Base-by-base conservation (phyloP, 306 rosid species). In the Dalbergia cultrata region DNA sequence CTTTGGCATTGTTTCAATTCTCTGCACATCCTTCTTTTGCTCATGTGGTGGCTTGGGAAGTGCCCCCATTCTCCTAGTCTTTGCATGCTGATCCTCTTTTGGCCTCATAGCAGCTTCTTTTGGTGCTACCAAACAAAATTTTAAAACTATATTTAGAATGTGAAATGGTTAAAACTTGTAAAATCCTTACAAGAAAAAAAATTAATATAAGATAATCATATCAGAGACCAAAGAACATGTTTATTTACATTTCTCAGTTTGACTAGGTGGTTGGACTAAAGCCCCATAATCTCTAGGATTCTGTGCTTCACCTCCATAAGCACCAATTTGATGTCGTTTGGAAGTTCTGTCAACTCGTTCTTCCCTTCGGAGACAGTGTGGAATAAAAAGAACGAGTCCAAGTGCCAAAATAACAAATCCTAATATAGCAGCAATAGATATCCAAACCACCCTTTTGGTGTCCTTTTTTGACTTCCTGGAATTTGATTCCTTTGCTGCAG, bases 391-490 rank as follows among this genome's bases (percentile, higher is more conserved):
- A 54, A 83, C 64, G 19, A 90, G 74, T 68, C 82, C 97, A 56
- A 92, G 65, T 17, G 44, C 83, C 79, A 95, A 53, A 74, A 92
- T 81, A 39, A 92, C 52, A 81, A 91, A 66, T 41, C 79, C 67
- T 52, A 92, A 81, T 18, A 86, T 72, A 33, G 85, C 90, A 65
- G 92, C 90, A 82, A 92, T 80, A 57, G 97, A 83, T 90, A 95
- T 85, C 88, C 90, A 88, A 81, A 91, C 91, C 78, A 95, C 93
- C 82, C 76, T 90, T 76, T 82, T 92, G 33, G 81, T 88, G 63
- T 74, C 74, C 6, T 78, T 88, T 81, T 88, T 85, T 1, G 85
- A 56, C 59, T 84, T 87, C 79, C 86, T 90, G 21, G 97, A 83
- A 76, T 80, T 82, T 63, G 97, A 88, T 71, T 88, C 73, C 64